phyloP scores from a whole-genome alignment of 208 protist species.

The Ichthyophonus hoferi region DNA sequence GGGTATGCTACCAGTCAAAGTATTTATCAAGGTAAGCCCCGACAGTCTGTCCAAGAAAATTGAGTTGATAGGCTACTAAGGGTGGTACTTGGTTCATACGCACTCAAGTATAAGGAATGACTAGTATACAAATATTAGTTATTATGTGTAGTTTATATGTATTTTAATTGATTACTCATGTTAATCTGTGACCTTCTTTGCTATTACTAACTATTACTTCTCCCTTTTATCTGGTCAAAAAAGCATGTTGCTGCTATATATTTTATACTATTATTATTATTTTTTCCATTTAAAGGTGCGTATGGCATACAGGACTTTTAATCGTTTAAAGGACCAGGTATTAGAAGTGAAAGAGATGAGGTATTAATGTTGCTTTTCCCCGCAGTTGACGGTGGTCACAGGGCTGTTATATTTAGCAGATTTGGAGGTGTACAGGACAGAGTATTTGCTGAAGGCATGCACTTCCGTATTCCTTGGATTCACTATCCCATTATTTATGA shows the following conservation, averaged over 20 bases:
- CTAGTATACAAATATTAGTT: too few relatives aligned
- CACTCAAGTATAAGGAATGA: too few relatives aligned
- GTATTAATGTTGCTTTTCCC: slow-evolving; percentile 56
- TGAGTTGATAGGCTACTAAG: neutral
- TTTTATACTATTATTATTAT: neutral
- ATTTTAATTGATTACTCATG: neutral
- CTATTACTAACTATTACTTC: neutral
- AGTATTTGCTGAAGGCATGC: slow-evolving; percentile 86
- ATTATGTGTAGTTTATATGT: neutral
- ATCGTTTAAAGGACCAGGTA: neutral
- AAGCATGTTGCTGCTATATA: neutral
- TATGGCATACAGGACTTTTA: neutral
- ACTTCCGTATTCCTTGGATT: slow-evolving; percentile 89
- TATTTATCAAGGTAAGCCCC: neutral
- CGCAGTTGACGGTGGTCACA: slow-evolving; percentile 90
- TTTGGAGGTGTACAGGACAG: slow-evolving; percentile 81
- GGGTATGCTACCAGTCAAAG: slow-evolving; percentile 1
- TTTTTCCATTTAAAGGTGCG: neutral
- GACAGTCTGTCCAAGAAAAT: neutral
- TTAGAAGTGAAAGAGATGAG: neutral
- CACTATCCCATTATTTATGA: slow-evolving; percentile 93
- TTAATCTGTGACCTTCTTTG: neutral
- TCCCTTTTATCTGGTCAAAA: neutral
- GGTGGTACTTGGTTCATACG: neutral
- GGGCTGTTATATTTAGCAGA: slow-evolving; percentile 93